Evolutionary conservation across 805 yeast species (phyloP).

Genomic region (Candida jianshihensis): DNA sequence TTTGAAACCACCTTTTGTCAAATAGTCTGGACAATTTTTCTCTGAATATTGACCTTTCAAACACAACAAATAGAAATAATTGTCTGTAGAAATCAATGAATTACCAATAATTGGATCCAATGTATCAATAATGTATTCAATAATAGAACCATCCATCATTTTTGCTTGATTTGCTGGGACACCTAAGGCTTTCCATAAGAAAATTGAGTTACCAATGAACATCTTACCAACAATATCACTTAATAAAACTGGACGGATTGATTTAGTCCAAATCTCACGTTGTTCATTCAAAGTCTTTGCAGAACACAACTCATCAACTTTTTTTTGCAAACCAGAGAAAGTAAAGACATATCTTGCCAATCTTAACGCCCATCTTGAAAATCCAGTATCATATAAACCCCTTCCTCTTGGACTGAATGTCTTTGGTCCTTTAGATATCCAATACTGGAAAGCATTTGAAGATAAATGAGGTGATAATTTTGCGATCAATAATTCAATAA

Average conservation of each 20-base stretch:
- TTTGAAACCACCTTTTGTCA: constrained; percentile 51
- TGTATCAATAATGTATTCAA: constrained; percentile 69
- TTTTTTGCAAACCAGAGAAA: constrained; percentile 42
- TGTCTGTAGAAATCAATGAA: constrained; percentile 60
- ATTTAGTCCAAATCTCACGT: constrained; percentile 51
- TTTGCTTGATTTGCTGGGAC: constrained; percentile 81
- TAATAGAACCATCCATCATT: constrained; percentile 68
- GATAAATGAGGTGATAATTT: constrained; percentile 66
- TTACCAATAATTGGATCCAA: constrained; percentile 66
- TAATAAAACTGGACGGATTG: constrained; percentile 62
- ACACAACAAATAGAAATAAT: constrained; percentile 71
- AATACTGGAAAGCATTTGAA: constrained; percentile 74
- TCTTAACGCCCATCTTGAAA: constrained; percentile 80
- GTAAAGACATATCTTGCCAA: constrained; percentile 55
- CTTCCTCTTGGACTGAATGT: constrained; percentile 48
- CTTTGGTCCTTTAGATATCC: constrained; percentile 57
- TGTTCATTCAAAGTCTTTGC: constrained; percentile 59
- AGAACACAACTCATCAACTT: constrained; percentile 49
- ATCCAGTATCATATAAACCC: constrained; percentile 77
- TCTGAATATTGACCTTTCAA: constrained; percentile 54
- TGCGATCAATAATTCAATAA: constrained; percentile 42
- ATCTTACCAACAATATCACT: constrained; percentile 62
- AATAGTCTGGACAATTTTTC: constrained; percentile 70
- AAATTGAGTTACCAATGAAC: constrained; percentile 75
- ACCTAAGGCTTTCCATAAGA: constrained; percentile 85